phyloP scores from a whole-genome alignment of 2,329 filamentous ascomycete genomes.

The Cladosporium phlei region DNA sequence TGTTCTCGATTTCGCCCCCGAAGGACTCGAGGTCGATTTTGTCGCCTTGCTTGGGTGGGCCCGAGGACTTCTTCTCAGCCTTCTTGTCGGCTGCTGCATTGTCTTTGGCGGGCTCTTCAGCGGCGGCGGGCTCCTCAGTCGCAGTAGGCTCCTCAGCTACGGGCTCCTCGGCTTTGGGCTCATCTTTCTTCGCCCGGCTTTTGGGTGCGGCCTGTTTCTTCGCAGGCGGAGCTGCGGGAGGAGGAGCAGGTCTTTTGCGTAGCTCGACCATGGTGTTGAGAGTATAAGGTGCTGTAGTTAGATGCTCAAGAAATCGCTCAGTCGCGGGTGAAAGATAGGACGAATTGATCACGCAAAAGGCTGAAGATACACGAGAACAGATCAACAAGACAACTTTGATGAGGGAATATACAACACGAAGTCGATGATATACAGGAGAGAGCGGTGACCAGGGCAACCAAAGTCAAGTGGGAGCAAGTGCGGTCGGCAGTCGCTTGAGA shows the following conservation, averaged over 20 bases:
- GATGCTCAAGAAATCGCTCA: too few relatives aligned
- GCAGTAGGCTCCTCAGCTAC: constrained; percentile 2
- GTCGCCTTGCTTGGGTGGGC: constrained; percentile 43
- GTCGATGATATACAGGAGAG: too few relatives aligned
- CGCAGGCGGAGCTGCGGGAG: constrained; percentile 45
- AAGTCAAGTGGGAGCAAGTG: too few relatives aligned
- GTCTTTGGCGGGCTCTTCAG: constrained; percentile 14
- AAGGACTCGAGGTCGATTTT: constrained; percentile 52
- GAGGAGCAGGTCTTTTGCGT: constrained; percentile 57
- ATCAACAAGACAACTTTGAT: too few relatives aligned
- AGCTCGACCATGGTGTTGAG: constrained; percentile 59
- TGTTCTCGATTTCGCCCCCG: constrained; percentile 70
- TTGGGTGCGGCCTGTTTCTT: constrained; percentile 40
- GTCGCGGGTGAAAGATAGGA: too few relatives aligned
- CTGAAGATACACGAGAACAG: too few relatives aligned
- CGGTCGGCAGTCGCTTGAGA: too few relatives aligned
- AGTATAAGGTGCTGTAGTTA: too few relatives aligned
- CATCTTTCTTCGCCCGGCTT: constrained; percentile 23
- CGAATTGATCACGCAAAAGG: too few relatives aligned
- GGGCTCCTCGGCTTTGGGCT: constrained; percentile 21
- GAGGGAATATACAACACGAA: too few relatives aligned
- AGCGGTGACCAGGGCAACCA: too few relatives aligned
- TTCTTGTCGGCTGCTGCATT: constrained; percentile 1
- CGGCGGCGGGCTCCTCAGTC: not conserved
- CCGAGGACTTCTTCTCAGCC: constrained; percentile 10